A percentile compares a stretch with the other conserved stretches of the same genome.
Evolutionary conservation across 305 asterid species (phyloP).

Genomic region (Fraxinus paxiana): DNA sequence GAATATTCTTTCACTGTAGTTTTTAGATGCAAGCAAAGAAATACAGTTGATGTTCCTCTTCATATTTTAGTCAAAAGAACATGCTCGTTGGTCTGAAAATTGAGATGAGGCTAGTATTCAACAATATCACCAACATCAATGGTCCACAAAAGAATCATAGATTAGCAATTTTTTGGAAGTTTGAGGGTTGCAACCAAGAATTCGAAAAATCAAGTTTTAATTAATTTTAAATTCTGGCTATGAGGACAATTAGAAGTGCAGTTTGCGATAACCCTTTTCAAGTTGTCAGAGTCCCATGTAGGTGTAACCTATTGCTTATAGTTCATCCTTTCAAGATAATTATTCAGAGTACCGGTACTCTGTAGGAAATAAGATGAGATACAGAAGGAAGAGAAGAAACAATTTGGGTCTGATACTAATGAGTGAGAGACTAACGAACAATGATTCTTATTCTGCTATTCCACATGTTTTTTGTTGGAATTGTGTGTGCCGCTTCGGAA

Average conservation of each 20-base stretch:
- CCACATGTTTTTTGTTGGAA: background rate
- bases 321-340: background rate
- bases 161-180: background rate
- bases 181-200: background rate
- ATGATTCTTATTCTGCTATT: background rate
- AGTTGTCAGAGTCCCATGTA: background rate
- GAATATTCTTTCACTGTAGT: background rate
- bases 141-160: background rate
- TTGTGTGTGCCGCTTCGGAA: background rate
- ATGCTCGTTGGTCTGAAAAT: background rate
- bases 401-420: background rate
- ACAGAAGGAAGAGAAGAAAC: background rate
- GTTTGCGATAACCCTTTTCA: background rate
- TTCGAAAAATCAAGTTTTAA: background rate
- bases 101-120: background rate
- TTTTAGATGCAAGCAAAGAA: background rate
- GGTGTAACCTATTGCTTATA: background rate
- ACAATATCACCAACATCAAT: background rate
- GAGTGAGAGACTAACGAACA: background rate
- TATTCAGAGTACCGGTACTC: background rate
- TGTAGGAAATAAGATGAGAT: background rate
- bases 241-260: background rate
- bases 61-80: background rate
- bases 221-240: background rate
- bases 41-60: background rate